phyloP scores from a whole-genome alignment of 1,284 basidiomycete genomes.

The Schizopora paradoxa region DNA sequence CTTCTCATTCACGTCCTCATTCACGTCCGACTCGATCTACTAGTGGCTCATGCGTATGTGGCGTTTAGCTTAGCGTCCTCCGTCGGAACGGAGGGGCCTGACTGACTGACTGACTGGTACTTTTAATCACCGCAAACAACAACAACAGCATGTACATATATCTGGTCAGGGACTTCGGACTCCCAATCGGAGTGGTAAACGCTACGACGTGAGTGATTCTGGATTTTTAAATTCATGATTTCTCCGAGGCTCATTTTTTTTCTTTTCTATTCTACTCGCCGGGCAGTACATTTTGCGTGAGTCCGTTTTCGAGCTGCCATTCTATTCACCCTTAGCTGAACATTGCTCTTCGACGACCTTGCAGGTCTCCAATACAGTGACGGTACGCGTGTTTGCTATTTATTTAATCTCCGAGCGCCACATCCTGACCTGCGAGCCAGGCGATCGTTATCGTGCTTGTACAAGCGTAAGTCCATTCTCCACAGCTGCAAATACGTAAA shows the following conservation, averaged over 20 bases:
- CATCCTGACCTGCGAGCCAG: not conserved
- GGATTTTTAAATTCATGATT: too few relatives aligned
- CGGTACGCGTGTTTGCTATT: too few relatives aligned
- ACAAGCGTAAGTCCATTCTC: slow-evolving; percentile 3
- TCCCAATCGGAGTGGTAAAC: not conserved
- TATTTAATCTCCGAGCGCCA: not conserved
- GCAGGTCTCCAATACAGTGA: too few relatives aligned
- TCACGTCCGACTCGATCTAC: not conserved
- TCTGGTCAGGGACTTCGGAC: slow-evolving; percentile 2
- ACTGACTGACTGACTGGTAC: too few relatives aligned
- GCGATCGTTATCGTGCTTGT: slow-evolving; percentile 2
- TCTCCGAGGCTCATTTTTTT: too few relatives aligned
- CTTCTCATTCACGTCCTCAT: not conserved
- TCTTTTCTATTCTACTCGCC: too few relatives aligned
- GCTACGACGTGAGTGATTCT: not conserved
- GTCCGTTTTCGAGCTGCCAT: not conserved
- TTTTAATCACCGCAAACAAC: not conserved
- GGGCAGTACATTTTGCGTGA: slow-evolving; percentile 4
- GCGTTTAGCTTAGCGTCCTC: too few relatives aligned
- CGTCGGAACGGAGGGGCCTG: too few relatives aligned
- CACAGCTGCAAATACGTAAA: too few relatives aligned
- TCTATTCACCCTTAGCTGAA: too few relatives aligned
- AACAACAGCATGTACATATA: not conserved
- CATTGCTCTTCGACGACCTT: too few relatives aligned
- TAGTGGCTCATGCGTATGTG: not conserved